A percentile compares a stretch with the other conserved stretches of the same genome.
These are phyloP conservation scores for Ceratobasidium sp. DNA, from an alignment of 1,284 basidiomycete species.

Conservation along the genomic window DNA sequence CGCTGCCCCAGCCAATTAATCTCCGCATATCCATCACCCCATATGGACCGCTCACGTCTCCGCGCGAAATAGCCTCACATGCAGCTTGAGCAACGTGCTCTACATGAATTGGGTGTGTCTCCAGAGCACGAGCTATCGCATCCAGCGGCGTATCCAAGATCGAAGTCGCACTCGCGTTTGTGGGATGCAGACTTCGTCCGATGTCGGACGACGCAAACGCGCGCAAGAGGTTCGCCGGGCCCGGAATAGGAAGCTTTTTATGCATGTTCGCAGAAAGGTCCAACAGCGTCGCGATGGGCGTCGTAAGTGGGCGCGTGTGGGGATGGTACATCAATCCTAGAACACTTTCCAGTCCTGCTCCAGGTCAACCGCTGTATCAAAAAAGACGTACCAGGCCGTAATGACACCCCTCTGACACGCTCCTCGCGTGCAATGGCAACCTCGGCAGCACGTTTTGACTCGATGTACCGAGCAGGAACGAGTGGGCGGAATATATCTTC, in stretches of 20 bases:
- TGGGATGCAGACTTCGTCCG: slow-evolving; percentile 50
- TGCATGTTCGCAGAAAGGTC: slow-evolving; percentile 80
- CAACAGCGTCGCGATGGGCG: slow-evolving; percentile 85
- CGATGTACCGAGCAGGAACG: slow-evolving; percentile 85
- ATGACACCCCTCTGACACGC: slow-evolving; percentile 71
- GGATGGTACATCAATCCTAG: slow-evolving; percentile 95
- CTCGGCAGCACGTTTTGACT: slow-evolving; percentile 92
- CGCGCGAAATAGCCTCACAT: slow-evolving; percentile 60
- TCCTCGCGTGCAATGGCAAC: slow-evolving; percentile 62
- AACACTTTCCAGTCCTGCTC: slow-evolving; percentile 46
- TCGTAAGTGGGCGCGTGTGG: slow-evolving; percentile 87
- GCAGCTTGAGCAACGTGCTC: slow-evolving; percentile 94
- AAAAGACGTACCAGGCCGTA: slow-evolving; percentile 79
- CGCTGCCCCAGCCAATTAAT: slow-evolving; percentile 68
- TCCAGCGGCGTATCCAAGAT: slow-evolving; percentile 58
- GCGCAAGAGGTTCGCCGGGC: slow-evolving; percentile 69
- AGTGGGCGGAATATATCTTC: slow-evolving; percentile 92
- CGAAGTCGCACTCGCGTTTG: slow-evolving; percentile 50
- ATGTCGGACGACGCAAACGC: slow-evolving; percentile 58
- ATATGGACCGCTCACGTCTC: slow-evolving; percentile 72
- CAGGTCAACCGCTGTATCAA: too few species aligned
- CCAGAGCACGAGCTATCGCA: slow-evolving; percentile 79
- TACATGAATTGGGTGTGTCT: slow-evolving; percentile 90
- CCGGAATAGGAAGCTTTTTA: slow-evolving; percentile 63
- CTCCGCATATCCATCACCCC: slow-evolving; percentile 77